Evolutionary conservation across 192 early-diverging fungal species (phyloP).

Genomic region (Chytriomyces hyalinus): DNA sequence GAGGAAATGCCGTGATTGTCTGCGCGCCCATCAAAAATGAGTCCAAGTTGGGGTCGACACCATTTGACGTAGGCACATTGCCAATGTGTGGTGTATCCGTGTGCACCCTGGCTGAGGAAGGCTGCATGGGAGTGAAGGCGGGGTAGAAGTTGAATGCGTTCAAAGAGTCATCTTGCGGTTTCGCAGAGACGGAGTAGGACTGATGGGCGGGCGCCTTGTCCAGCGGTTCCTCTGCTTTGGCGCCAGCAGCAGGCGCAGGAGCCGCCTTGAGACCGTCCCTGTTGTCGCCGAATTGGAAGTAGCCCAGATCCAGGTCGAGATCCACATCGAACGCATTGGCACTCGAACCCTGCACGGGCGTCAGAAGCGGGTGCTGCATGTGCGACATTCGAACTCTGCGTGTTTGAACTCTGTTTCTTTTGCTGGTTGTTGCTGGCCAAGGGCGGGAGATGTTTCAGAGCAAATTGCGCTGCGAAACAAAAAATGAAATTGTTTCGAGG

Average conservation of each 20-base stretch:
- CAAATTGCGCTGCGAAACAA: too few species aligned
- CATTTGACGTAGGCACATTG: neutral
- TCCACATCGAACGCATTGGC: neutral
- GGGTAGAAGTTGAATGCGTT: neutral
- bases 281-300: neutral
- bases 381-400: neutral
- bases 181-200: neutral
- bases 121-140: neutral
- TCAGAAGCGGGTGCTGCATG: conserved; percentile 7
- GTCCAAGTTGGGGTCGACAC: neutral
- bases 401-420: neutral
- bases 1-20: neutral
- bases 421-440: neutral
- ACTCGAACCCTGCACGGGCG: conserved; percentile 12
- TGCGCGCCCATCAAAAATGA: neutral
- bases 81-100: neutral
- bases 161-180: neutral
- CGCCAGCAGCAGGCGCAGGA: too few species aligned
- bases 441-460: neutral
- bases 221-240: neutral
- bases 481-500: too few species aligned
- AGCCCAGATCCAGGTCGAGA: conserved; percentile 5
- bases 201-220: neutral
- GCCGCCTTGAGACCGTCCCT: too few species aligned
- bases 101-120: neutral